Evolutionary conservation across 331 rosid genomes (phyloP), one percentile per base, ranked within the genome.

Genomic region (Rhamnella rubrinervis): DNA sequence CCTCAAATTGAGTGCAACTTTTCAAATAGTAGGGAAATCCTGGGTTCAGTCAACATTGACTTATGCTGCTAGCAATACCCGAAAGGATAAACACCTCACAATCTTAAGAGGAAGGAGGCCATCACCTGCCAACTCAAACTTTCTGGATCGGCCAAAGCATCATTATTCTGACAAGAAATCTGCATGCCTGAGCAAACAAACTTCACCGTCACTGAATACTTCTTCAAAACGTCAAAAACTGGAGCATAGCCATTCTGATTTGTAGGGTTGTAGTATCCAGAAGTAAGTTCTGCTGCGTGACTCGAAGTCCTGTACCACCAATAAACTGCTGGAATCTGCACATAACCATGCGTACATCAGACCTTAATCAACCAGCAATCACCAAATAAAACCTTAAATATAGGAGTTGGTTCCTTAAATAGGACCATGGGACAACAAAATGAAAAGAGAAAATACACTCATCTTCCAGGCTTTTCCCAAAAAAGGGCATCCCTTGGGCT

Each of bases 281-380:
- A 87, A 37, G 97, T 95, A 81, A 95, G 77, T 85, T 95, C 99
- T 2, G 99, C 96, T 3, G 96, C 97, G 76, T 95, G 99, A 72
- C 99, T 91, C 31, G 93, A 69, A 71, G 92, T 89, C 83, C 83
- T 91, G 75, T 95, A 95, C 95, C 97, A 95, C 98, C 97, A 95
- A 78, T 88, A 83, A 69, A 91, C 74, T 18, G 97, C 85, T 84
- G 97, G 97, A 83, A 95, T 84, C 98, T 95, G 88, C 81, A 74
- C 47, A 59, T 46, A 61, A 59, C 63, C 64, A 72, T 80, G 49
- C 10, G 49, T 2, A 41, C 49, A 41, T 41, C 49, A 8, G 49
- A 8, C 49, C 49, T 44, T 44, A 44, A 44, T 44, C 12, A 44
- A 2, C 49, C 13, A 44, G 49, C 16, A 44, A 44, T 44, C 49